phyloP scores from a whole-genome alignment of 257 asterid species.

The Solanum ossicruentum region DNA sequence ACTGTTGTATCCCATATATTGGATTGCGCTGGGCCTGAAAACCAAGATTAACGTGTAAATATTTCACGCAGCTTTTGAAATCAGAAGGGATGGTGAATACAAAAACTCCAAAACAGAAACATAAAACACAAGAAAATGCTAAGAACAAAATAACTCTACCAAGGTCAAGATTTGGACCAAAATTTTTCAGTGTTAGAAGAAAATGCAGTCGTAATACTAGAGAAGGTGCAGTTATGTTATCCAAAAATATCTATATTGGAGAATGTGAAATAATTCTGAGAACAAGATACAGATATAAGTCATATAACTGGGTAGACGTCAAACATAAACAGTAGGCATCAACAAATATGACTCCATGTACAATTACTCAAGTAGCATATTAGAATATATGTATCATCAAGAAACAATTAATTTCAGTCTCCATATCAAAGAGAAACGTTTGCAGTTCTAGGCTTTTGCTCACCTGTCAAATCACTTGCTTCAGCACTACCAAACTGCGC shows the following conservation, averaged over 20 bases:
- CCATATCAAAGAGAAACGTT: neutral
- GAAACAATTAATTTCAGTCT: neutral
- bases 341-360: neutral
- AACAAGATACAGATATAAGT: neutral
- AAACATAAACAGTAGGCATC: neutral
- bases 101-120: neutral
- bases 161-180: neutral
- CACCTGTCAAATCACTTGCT: conserved; percentile 94
- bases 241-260: neutral
- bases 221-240: neutral
- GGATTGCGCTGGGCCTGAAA: conserved; percentile 24
- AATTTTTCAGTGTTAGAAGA: neutral
- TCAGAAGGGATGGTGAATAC: neutral
- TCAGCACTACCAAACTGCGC: conserved; percentile 75
- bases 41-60: neutral
- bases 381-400: neutral
- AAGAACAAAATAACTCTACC: neutral
- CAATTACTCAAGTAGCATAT: neutral
- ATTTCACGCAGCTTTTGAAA: neutral
- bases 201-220: neutral
- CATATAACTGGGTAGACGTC: neutral
- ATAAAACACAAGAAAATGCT: neutral
- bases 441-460: neutral
- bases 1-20: conserved; percentile 65
- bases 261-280: neutral